phyloP scores from a whole-genome alignment of 2,329 filamentous ascomycete genomes.

The Clarireedia sp. region DNA sequence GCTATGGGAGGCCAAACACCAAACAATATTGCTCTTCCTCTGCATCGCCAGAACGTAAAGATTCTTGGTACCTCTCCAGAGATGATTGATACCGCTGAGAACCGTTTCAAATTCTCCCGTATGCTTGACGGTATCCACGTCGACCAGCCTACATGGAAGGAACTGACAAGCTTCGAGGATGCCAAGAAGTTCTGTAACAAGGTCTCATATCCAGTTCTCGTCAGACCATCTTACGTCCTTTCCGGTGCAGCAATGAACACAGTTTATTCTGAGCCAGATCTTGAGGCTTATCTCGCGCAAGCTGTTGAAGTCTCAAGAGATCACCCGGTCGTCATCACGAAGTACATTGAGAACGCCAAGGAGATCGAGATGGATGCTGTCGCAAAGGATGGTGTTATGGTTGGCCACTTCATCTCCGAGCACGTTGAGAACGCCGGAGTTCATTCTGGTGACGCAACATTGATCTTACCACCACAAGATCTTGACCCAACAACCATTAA shows the following conservation, averaged over 20 bases:
- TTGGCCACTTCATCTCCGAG: slow-evolving; percentile 88
- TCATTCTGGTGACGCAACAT: slow-evolving; percentile 93
- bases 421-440: slow-evolving; percentile 97
- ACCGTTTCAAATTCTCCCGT: slow-evolving; percentile 96
- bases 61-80: slow-evolving; percentile 86
- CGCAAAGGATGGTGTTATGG: slow-evolving; percentile 73
- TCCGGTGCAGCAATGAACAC: slow-evolving; percentile 98
- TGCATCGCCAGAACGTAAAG: slow-evolving; percentile 88
- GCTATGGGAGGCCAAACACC: slow-evolving; percentile 94
- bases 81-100: slow-evolving; percentile 96
- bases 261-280: slow-evolving; percentile 77
- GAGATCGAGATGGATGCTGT: slow-evolving; percentile 97
- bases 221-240: slow-evolving; percentile 90
- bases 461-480: slow-evolving; percentile 79
- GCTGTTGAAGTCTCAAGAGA: slow-evolving; percentile 91
- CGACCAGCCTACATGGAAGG: slow-evolving; percentile 96
- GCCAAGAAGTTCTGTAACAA: slow-evolving; percentile 79
- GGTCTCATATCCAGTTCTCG: slow-evolving; percentile 89
- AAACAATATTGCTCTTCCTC: slow-evolving; percentile 91
- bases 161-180: slow-evolving; percentile 80
- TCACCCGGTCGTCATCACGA: slow-evolving; percentile 95
- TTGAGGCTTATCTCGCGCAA: slow-evolving; percentile 89
- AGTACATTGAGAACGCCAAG: slow-evolving; percentile 94
- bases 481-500: slow-evolving; percentile 71
- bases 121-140: slow-evolving; percentile 95